Percentiles rank a stretch among this genome's conserved stretches.
Evolutionary conservation across 179 eudicot genomes (phyloP).

Genomic region (Gypsophila paniculata): DNA sequence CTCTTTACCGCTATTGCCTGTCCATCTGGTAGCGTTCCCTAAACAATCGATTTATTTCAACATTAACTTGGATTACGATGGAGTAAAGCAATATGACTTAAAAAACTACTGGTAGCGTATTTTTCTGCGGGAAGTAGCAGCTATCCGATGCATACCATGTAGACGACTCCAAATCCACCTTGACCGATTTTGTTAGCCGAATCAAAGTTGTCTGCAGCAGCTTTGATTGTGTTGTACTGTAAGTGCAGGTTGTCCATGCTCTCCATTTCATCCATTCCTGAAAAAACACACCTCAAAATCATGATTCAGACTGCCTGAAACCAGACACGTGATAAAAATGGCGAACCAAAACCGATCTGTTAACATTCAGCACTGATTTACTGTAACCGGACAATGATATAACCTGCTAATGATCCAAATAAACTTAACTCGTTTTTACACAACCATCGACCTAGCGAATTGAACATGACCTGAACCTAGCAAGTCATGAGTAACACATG

Average conservation of each 20-base stretch:
- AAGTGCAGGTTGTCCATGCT: conserved; percentile 29
- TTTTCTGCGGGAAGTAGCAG: too few species aligned
- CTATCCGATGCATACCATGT: conserved; percentile 29
- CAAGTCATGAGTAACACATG: too few species aligned
- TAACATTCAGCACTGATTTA: neutral
- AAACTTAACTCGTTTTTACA: too few species aligned
- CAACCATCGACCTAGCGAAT: too few species aligned
- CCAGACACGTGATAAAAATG: neutral
- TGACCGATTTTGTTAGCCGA: conserved; percentile 28
- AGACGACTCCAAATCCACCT: conserved; percentile 56
- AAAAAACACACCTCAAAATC: neutral
- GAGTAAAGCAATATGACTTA: too few species aligned
- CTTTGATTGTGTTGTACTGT: conserved; percentile 27
- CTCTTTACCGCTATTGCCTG: conserved; percentile 27
- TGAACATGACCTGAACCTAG: too few species aligned
- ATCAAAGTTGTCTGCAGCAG: conserved; percentile 41
- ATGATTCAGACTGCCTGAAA: neutral
- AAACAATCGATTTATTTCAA: neutral
- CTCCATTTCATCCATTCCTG: conserved; percentile 29
- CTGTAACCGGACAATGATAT: too few species aligned
- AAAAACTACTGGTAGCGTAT: too few species aligned
- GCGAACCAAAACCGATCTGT: neutral
- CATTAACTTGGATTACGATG: too few species aligned
- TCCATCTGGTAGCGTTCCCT: conserved; percentile 24
- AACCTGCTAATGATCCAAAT: too few species aligned